A percentile compares a stretch with the other conserved stretches of the same genome.
Conservation (phyloP, 441 rosid genomes). For the Mallotus repandus region DNA sequence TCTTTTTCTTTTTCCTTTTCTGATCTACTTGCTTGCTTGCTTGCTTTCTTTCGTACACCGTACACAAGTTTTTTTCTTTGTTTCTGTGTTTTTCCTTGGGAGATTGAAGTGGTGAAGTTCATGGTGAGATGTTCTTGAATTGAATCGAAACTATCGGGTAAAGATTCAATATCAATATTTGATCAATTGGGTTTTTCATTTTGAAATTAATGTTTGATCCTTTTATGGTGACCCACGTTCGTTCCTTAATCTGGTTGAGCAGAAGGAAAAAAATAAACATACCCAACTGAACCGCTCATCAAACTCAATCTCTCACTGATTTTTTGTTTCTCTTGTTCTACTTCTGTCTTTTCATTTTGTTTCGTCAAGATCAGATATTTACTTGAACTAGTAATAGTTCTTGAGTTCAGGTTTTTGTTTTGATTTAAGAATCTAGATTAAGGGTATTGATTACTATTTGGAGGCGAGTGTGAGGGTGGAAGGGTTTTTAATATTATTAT, state of each 20-base stretch:
- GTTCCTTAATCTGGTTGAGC: slow-evolving; percentile 42
- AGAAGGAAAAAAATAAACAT: slow-evolving; percentile 25
- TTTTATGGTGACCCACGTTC: slow-evolving; percentile 35
- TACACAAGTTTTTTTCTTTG: background rate
- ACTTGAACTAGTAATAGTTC: background rate
- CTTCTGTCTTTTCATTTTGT: background rate
- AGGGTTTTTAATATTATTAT: background rate
- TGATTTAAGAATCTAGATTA: background rate
- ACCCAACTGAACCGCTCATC: background rate
- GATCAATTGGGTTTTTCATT: slow-evolving; percentile 12
- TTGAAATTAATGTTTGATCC: slow-evolving; percentile 26
- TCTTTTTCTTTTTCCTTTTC: background rate
- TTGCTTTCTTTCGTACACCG: background rate
- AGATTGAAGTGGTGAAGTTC: slow-evolving; percentile 21
- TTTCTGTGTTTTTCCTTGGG: background rate
- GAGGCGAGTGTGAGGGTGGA: background rate
- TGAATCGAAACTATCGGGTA: slow-evolving; percentile 24
- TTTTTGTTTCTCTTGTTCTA: no score
- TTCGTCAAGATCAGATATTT: background rate
- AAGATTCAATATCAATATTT: slow-evolving; percentile 16
- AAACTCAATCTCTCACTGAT: slow-evolving; percentile 3
- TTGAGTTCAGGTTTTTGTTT: background rate
- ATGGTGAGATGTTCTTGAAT: slow-evolving; percentile 13
- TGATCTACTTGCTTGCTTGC: background rate
- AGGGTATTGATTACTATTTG: background rate